phyloP scores from a whole-genome alignment of 106 monocot species.

The Dioscorea alata region DNA sequence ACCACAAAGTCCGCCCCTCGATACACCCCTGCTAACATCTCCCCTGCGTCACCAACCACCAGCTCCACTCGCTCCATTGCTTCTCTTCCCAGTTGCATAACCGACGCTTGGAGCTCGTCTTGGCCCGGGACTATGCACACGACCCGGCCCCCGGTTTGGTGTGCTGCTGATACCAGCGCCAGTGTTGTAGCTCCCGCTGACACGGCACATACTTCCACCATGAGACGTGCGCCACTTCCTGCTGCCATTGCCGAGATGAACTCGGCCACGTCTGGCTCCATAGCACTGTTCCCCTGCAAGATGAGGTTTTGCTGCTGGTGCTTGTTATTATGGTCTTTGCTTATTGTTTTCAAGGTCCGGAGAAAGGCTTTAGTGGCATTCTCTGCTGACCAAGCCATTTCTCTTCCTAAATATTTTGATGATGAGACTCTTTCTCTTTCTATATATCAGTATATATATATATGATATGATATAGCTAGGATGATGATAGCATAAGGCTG shows the following conservation, averaged over 20 bases:
- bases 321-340: background rate
- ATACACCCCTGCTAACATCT: slow-evolving; percentile 15
- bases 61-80: slow-evolving; percentile 22
- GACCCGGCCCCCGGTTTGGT: slow-evolving; percentile 49
- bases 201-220: slow-evolving; percentile 44
- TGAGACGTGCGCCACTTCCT: slow-evolving; percentile 42
- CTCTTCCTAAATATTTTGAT: no score
- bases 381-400: slow-evolving; percentile 66
- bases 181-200: slow-evolving; percentile 46
- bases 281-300: slow-evolving; percentile 23
- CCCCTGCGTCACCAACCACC: slow-evolving; percentile 32
- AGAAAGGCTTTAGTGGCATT: slow-evolving; percentile 66
- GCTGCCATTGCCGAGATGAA: slow-evolving; percentile 68
- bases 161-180: slow-evolving; percentile 50
- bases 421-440: no score
- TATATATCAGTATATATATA: no score
- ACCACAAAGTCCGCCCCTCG: slow-evolving; percentile 47
- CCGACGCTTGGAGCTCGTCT: slow-evolving; percentile 16
- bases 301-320: no score
- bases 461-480: no score
- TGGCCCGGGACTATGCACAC: slow-evolving; percentile 35
- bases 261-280: slow-evolving; percentile 53
- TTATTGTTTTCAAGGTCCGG: slow-evolving; percentile 39
- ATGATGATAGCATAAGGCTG: no score
- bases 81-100: slow-evolving; percentile 11